Conservation (phyloP, 2,329 filamentous ascomycete species). For the Fusarium duplospermum region DNA sequence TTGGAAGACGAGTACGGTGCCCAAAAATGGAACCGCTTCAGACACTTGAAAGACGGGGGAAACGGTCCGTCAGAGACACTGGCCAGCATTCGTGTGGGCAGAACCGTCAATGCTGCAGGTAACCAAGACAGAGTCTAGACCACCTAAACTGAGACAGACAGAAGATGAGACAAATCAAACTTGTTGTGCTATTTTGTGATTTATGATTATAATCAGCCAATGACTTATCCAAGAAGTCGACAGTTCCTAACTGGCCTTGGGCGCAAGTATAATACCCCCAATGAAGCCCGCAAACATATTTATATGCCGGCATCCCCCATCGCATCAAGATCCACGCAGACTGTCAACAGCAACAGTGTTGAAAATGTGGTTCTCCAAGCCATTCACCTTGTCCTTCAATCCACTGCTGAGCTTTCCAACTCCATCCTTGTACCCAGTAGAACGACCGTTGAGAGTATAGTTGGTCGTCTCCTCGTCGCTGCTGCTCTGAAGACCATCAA, state of each 20-base stretch:
- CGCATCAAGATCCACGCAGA: slow-evolving; percentile 3
- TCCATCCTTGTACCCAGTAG: slow-evolving; percentile 9
- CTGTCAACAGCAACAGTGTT: slow-evolving; percentile 30
- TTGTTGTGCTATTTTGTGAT: neutral
- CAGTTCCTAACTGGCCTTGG: too few species aligned
- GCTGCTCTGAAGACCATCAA: slow-evolving; percentile 32
- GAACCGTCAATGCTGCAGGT: too few species aligned
- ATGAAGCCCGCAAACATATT: neutral
- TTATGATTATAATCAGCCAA: neutral
- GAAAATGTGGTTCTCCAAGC: slow-evolving; percentile 13
- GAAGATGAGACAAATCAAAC: too few species aligned
- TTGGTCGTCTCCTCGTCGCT: slow-evolving; percentile 20
- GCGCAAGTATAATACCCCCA: too few species aligned
- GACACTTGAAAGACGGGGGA: neutral
- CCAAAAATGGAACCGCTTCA: neutral
- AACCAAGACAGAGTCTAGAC: neutral
- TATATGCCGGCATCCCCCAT: neutral
- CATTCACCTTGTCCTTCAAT: slow-evolving; percentile 31
- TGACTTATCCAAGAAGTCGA: too few species aligned
- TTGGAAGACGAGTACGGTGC: neutral
- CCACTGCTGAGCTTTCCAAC: slow-evolving; percentile 17
- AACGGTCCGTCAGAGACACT: neutral
- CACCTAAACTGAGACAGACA: neutral
- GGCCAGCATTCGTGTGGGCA: too few species aligned
- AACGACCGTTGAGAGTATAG: slow-evolving; percentile 15